Conservation (phyloP, 495 filamentous ascomycete species). For the Xylaria intraflava region DNA sequence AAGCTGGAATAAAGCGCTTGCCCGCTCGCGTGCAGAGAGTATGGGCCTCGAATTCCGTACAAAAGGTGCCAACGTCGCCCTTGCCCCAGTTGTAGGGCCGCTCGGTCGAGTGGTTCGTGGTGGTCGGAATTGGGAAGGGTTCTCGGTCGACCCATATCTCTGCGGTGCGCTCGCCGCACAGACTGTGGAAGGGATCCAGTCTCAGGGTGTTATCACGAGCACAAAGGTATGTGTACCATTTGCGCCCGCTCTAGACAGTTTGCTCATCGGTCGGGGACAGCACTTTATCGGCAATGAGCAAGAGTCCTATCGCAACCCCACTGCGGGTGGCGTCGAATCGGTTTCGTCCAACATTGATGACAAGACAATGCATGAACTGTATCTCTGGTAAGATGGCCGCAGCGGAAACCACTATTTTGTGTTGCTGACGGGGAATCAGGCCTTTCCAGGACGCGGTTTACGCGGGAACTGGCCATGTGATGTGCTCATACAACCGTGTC, state of each 20-base stretch:
- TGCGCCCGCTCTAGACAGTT: too few species aligned
- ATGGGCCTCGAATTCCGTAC: constrained; percentile 40
- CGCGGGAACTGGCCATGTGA: constrained; percentile 54
- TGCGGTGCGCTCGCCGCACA: constrained; percentile 23
- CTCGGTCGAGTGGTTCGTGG: constrained; percentile 34
- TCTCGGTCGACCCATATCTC: constrained; percentile 27
- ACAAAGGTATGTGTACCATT: constrained; percentile 20
- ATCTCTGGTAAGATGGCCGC: constrained; percentile 47
- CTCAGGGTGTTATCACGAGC: constrained; percentile 30
- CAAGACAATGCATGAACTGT: constrained; percentile 51
- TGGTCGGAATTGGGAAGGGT: constrained; percentile 41
- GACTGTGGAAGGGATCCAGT: constrained; percentile 34
- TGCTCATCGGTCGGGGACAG: constrained; percentile 24
- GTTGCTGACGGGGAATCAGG: constrained; percentile 8
- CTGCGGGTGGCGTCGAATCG: constrained; percentile 24
- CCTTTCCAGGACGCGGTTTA: constrained; percentile 59
- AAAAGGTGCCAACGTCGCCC: constrained; percentile 50
- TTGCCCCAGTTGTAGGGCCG: constrained; percentile 48
- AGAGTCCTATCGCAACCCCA: constrained; percentile 42
- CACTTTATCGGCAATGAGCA: constrained; percentile 51
- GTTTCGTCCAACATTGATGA: constrained; percentile 48
- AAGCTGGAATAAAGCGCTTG: constrained; percentile 38
- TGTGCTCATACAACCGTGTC: constrained; percentile 65
- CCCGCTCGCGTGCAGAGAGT: constrained; percentile 27
- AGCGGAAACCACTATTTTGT: constrained; percentile 22